Evolutionary conservation across 331 rosid genomes (phyloP), one percentile per base, ranked within the genome.

Genomic region (Telfairia occidentalis): DNA sequence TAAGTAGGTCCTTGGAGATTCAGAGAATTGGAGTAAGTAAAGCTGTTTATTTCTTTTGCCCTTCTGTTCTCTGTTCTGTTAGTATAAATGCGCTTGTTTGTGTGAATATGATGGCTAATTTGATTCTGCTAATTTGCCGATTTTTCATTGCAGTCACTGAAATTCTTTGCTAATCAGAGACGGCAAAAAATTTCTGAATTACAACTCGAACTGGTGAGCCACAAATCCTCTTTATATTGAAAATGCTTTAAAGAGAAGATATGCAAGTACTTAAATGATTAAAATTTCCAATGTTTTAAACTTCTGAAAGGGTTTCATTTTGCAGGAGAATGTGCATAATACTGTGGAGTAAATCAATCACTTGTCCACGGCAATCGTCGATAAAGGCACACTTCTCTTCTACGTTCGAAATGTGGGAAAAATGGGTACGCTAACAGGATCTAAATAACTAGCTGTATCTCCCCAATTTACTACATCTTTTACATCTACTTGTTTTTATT

Each of bases 21-120:
- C 98, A 92, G 81, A 89, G 96, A 87, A n/a, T 85, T 66, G 98
- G 96, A 80, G 98, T 92, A 80, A 84, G 96, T 79, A 52, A 82
- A 76, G 64, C 29, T 63, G 78, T 54, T 64, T 54, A 75, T 77
- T 80, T 34, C 67, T 84, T 65, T 71, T 77, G 30, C 35, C 18
- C n/a, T 75, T 76, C 59, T 63, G 54, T 42, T 59, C 30, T 7
- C n/a, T 76, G 15, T 45, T 76, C 38, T 76, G 63, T 61, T 76
- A 21, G 48, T 76, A 2, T 18, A 43, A 28, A 58, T 40, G 3
- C 10, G 15, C 23, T 0, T 16, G 38, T 72, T 54, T 72, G 71
- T 34, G 72, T 82, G 72, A 78, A 57, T 52, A 6, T 7, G 53
- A 6, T 7, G 53, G 3, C 38, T 43, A 23, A 37, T 42, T 69